phyloP scores from a whole-genome alignment of 2,329 filamentous ascomycete species.

The Fusarium lyarnte region DNA sequence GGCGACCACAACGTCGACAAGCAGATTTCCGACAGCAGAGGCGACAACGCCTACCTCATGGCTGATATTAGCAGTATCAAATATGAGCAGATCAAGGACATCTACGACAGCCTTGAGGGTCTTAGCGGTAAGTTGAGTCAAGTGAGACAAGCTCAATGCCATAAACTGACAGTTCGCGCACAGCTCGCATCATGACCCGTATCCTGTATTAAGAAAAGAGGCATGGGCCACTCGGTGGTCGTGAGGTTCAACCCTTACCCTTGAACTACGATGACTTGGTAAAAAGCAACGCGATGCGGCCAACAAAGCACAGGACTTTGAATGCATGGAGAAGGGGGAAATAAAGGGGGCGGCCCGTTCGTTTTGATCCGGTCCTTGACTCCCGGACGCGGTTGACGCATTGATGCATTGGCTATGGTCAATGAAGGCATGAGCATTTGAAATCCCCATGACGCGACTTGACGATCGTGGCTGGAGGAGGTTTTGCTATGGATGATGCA shows the following conservation, averaged over 20 bases:
- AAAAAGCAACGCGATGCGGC: conserved; percentile 29
- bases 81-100: conserved; percentile 81
- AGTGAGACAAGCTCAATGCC: neutral
- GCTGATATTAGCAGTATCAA: conserved; percentile 93
- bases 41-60: conserved; percentile 96
- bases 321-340: conserved; percentile 17
- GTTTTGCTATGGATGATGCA: neutral
- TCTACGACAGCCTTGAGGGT: conserved; percentile 83
- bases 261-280: neutral
- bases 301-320: conserved; percentile 19
- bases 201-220: conserved; percentile 54
- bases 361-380: conserved; percentile 21
- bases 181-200: conserved; percentile 58
- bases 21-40: conserved; percentile 95
- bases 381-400: conserved; percentile 29
- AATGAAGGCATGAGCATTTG: conserved; percentile 15
- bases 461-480: conserved; percentile 18
- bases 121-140: conserved; percentile 72
- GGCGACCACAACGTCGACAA: conserved; percentile 98
- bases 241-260: conserved; percentile 29
- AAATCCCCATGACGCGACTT: conserved; percentile 10
- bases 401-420: conserved; percentile 31
- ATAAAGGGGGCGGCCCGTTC: conserved; percentile 33
- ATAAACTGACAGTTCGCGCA: conserved; percentile 25
- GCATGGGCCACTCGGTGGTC: conserved; percentile 5